Conservation (phyloP, 805 yeast species). For the Hanseniaspora occidentalis region DNA sequence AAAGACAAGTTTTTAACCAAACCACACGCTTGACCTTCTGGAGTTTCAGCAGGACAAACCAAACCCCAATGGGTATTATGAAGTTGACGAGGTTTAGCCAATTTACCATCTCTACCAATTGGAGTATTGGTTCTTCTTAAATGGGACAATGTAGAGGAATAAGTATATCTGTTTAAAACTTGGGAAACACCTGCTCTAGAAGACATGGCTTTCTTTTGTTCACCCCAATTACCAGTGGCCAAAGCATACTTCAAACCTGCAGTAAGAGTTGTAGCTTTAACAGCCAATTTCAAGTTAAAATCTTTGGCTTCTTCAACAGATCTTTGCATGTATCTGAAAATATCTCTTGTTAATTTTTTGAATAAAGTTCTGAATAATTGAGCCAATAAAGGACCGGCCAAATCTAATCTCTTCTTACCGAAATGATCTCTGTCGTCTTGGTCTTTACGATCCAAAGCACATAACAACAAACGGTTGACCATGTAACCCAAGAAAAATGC, state of each 20-base stretch:
- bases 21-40: slow-evolving; percentile 99
- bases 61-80: slow-evolving; percentile 99
- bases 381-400: slow-evolving; percentile 96
- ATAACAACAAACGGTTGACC: slow-evolving; percentile 87
- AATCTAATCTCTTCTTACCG: slow-evolving; percentile 95
- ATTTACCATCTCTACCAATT: slow-evolving; percentile 97
- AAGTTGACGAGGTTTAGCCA: slow-evolving; percentile 97
- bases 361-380: slow-evolving; percentile 88
- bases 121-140: slow-evolving; percentile 98
- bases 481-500: slow-evolving; percentile 96
- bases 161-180: slow-evolving; percentile 94
- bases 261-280: slow-evolving; percentile 92
- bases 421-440: slow-evolving; percentile 99
- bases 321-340: slow-evolving; percentile 96
- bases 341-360: slow-evolving; percentile 91
- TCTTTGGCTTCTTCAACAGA: slow-evolving; percentile 97
- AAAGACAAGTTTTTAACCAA: slow-evolving; percentile 89
- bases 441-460: slow-evolving; percentile 95
- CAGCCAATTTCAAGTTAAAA: slow-evolving; percentile 91
- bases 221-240: slow-evolving; percentile 99
- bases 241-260: slow-evolving; percentile 94
- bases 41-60: slow-evolving; percentile 99
- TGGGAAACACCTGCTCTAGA: slow-evolving; percentile 99
- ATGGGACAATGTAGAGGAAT: slow-evolving; percentile 96
- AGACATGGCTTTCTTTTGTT: slow-evolving; percentile 97